A percentile compares a stretch with the other conserved stretches of the same genome.
Conservation (phyloP, 2,329 filamentous ascomycete genomes). For the Neopestalotiopsis clavispora region DNA sequence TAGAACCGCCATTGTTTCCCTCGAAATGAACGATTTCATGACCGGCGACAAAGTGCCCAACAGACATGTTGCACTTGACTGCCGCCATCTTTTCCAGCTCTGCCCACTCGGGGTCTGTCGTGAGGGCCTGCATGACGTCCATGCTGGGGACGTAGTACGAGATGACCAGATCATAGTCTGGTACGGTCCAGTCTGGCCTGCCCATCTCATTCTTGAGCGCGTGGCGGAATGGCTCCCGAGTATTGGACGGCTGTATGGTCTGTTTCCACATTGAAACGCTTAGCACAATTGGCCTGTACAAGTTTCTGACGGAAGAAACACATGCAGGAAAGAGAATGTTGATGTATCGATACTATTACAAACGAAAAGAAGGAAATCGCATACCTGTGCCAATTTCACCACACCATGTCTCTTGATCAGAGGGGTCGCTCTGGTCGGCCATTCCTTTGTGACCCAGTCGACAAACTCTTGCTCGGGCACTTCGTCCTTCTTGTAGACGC, state of each 20-base stretch:
- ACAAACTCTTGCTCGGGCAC: slow-evolving; percentile 14
- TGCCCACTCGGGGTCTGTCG: slow-evolving; percentile 10
- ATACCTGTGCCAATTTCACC: slow-evolving; percentile 15
- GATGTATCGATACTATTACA: neutral
- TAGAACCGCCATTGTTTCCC: neutral
- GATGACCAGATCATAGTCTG: slow-evolving; percentile 18
- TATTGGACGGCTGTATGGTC: slow-evolving; percentile 12
- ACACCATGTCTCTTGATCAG: slow-evolving; percentile 17
- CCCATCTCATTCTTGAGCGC: slow-evolving; percentile 13
- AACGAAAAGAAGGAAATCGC: neutral
- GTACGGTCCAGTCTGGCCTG: slow-evolving; percentile 18
- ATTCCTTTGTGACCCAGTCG: slow-evolving; percentile 5
- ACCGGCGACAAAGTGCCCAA: slow-evolving; percentile 16
- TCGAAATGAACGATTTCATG: slow-evolving; percentile 18
- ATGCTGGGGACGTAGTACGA: slow-evolving; percentile 5
- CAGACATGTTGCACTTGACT: slow-evolving; percentile 5
- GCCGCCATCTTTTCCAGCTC: slow-evolving; percentile 17
- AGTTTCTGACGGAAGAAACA: too few species aligned
- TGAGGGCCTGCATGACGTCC: slow-evolving; percentile 13
- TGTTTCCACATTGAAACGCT: neutral
- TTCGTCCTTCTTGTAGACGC: slow-evolving; percentile 15
- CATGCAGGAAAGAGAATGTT: too few species aligned
- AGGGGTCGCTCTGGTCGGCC: slow-evolving; percentile 6
- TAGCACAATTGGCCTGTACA: too few species aligned
- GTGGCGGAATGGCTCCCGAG: slow-evolving; percentile 16